phyloP scores from a whole-genome alignment of 140 eudicot species.

The Flaveria floridana region DNA sequence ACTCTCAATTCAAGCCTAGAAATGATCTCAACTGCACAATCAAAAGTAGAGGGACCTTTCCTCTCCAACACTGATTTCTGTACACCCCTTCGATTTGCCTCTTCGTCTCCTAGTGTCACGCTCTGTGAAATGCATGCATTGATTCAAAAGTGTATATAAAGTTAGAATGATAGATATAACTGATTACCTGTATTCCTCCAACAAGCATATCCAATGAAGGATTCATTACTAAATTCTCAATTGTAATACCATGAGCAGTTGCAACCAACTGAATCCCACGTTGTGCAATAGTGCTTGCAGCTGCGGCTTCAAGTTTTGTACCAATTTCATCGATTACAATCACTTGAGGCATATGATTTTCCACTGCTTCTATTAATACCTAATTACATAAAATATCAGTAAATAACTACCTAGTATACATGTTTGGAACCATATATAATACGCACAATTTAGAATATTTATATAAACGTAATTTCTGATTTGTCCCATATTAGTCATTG shows the following conservation, averaged over 20 bases:
- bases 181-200: slow-evolving; percentile 86
- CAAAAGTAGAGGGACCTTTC: slow-evolving; percentile 87
- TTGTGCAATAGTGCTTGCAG: slow-evolving; percentile 99
- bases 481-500: not conserved
- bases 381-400: slow-evolving; percentile 30
- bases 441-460: slow-evolving; percentile 11
- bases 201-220: slow-evolving; percentile 96
- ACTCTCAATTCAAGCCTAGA: slow-evolving; percentile 73
- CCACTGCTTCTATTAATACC: slow-evolving; percentile 98
- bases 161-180: not conserved
- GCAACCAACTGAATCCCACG: slow-evolving; percentile 99
- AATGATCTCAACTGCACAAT: slow-evolving; percentile 87
- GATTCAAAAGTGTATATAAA: not conserved
- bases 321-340: slow-evolving; percentile 98
- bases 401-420: slow-evolving; percentile 21
- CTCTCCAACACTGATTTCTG: slow-evolving; percentile 89
- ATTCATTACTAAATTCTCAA: slow-evolving; percentile 84
- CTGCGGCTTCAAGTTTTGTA: slow-evolving; percentile 94
- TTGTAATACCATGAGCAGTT: slow-evolving; percentile 96
- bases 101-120: slow-evolving; percentile 96
- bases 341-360: slow-evolving; percentile 98
- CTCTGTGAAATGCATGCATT: slow-evolving; percentile 47
- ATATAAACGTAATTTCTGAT: not conserved
- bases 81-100: slow-evolving; percentile 92
- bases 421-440: slow-evolving; percentile 19